Evolutionary conservation across 805 yeast genomes (phyloP), one percentile per base, ranked within the genome.

Genomic region (Candida silvicultrix): DNA sequence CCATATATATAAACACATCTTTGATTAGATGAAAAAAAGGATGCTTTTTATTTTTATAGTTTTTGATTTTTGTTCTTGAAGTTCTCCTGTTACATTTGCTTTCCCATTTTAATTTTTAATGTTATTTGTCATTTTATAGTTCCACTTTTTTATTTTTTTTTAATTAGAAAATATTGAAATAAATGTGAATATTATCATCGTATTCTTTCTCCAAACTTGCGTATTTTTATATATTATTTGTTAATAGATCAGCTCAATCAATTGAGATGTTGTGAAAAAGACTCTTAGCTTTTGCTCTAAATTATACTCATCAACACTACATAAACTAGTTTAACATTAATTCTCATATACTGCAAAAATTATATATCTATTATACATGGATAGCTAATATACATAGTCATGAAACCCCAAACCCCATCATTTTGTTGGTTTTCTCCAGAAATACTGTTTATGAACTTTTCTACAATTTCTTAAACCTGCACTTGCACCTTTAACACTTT

Each of bases 391-490:
- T n/a, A n/a, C n/a, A n/a, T n/a, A n/a, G n/a, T n/a, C n/a, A n/a
- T n/a, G n/a, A n/a, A 23, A 23, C 5, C 25, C 9, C 25, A 23
- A 23, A 23, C 25, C 38, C 44, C 55, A n/a, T 38, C 55, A 55
- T 41, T 57, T 57, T 16, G 54, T 39, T 19, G 77, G 77, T 49
- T 68, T 72, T 51, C 71, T 72, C 76, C 76, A 72, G 57, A 66
- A 72, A 53, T 72, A 72, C 53, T 72, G 99, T 67, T 94, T 94
- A 68, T 90, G 99, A 1, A 87, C 86, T 67, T 85, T 89, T 68
- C 99, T 79, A 67, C 98, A 94, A 39, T 85, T 80, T 64, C 99
- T 78, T 54, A 92, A 71, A 1, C 92, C 31, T 28, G 31, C 88
- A 4, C 85, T 78, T 1, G 77, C 76, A 11, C 97, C 97, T 60